Base-by-base conservation (phyloP, 163 green algal genomes). In the Volvox carteri region DNA sequence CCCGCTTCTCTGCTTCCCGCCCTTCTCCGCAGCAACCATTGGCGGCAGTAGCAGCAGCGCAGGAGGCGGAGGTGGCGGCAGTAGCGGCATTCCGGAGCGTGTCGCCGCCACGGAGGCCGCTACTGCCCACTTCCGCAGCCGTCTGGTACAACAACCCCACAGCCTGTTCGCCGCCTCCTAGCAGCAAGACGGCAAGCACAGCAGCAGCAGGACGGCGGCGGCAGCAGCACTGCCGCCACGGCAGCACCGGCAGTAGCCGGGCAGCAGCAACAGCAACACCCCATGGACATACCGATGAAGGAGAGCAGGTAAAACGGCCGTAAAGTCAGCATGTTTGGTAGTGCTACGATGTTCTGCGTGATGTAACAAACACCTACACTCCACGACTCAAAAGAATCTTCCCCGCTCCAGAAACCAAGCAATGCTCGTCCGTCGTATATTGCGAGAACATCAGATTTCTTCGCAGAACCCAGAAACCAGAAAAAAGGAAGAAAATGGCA, bases 91-190 rank as follows among this genome's bases (percentile, higher is more conserved):
- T 25, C 44, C 60, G 5, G 54, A 87, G 80, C 78, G 78, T n/a
- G 54, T 12, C n/a, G 2, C 81, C 46, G 65, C 62, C 46, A 46
- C 81, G 0, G 65, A 80, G 44, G 62, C 44, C 7, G 65, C 44
- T 48, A 25, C 81, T 35, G 30, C 48, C 4, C 9, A 56, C 35
- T 65, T 87, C 5, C 81, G 81, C 44, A 9, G 30, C 81, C 46
- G 85, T 2, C 74, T 92, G 42, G 42, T 30, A 0, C 7, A 18
- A 7, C 70, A 81, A 35, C 89, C 89, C 4, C 72, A 88, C 52
- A 33, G 74, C 23, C 62, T 92, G 19, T 80, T 92, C 70, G 28
- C 37, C 2, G 90, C 70, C 48, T 87, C 1, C 85, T 90, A 19
- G 41, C 42, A 6, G 84, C 39, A 12, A 18, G 52, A 35, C 67